phyloP scores from a whole-genome alignment of 257 asterid genomes.

The Solanum corneliomulleri region DNA sequence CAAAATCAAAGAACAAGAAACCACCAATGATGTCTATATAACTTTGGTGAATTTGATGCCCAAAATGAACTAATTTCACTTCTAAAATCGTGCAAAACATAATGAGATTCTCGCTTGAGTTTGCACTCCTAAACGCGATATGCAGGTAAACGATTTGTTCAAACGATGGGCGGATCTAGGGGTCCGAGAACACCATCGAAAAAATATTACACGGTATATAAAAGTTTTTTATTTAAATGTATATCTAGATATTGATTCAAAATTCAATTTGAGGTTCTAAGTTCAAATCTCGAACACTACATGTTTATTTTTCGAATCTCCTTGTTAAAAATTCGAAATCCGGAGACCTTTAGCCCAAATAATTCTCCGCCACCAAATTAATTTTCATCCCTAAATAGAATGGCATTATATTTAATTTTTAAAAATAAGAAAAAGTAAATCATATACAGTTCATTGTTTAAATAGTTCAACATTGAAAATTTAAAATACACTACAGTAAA shows the following conservation, averaged over 20 bases:
- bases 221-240: not conserved
- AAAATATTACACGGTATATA: not conserved
- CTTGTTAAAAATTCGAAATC: not conserved
- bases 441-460: not conserved
- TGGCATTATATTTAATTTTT: not conserved
- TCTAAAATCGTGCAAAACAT: not conserved
- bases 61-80: not conserved
- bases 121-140: not conserved
- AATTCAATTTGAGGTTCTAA: not conserved
- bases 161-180: not conserved
- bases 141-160: not conserved
- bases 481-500: not conserved
- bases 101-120: not conserved
- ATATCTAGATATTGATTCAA: not conserved
- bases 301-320: not conserved
- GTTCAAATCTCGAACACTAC: not conserved
- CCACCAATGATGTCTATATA: not conserved
- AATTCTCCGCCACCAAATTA: not conserved
- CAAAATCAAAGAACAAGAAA: not conserved
- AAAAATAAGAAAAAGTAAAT: not conserved
- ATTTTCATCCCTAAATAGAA: not conserved
- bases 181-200: not conserved
- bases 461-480: not conserved
- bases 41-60: not conserved
- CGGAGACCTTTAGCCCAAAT: not conserved